Conservation (phyloP, 2,329 filamentous ascomycete genomes). For the Diaporthe velutina region DNA sequence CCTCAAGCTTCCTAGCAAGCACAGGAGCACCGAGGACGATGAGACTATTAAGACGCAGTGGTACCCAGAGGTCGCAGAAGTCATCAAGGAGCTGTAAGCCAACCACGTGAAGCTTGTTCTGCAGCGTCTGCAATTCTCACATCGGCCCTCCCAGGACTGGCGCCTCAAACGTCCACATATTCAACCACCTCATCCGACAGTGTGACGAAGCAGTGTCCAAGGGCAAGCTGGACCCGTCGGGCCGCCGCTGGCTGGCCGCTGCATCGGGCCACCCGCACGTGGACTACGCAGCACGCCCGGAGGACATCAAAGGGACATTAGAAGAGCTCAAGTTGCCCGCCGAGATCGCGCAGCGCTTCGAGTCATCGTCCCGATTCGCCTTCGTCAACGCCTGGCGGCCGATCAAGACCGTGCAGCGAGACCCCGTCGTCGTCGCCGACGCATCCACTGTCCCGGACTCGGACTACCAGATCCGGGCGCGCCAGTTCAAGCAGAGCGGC, state of each 20-base stretch:
- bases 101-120: background rate
- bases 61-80: constrained; percentile 7
- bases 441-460: constrained; percentile 52
- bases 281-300: constrained; percentile 64
- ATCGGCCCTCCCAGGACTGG: constrained; percentile 6
- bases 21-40: background rate
- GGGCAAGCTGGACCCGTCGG: constrained; percentile 59
- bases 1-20: constrained; percentile 7
- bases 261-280: constrained; percentile 67
- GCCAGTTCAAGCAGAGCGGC: constrained; percentile 49
- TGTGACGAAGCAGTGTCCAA: constrained; percentile 18
- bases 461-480: constrained; percentile 53
- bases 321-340: constrained; percentile 55
- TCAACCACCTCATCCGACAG: constrained; percentile 32
- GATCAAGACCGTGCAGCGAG: constrained; percentile 59
- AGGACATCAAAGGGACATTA: constrained; percentile 57
- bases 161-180: constrained; percentile 31
- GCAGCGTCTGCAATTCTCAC: background rate
- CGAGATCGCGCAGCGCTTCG: constrained; percentile 53
- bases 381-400: constrained; percentile 58
- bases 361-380: constrained; percentile 15
- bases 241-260: constrained; percentile 50
- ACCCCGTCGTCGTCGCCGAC: constrained; percentile 57
- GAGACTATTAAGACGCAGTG: constrained; percentile 10
- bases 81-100: constrained; percentile 18